Conservation (phyloP, 2,329 filamentous ascomycete species). For the Capronia americana region DNA sequence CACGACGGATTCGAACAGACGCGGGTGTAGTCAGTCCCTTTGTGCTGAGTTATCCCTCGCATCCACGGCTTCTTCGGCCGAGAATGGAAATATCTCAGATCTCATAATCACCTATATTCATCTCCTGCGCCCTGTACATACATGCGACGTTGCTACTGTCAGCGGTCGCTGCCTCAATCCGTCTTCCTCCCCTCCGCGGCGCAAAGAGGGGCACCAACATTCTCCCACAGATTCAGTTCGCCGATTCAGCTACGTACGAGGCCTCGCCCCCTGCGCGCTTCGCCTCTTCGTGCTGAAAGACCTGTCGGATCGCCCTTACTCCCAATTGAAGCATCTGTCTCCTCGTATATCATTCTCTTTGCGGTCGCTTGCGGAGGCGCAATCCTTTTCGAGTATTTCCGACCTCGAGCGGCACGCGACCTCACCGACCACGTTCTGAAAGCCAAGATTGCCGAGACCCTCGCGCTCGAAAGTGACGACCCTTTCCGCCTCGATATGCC, state of each 20-base stretch:
- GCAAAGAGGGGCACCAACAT: constrained; percentile 12
- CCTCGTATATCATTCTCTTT: constrained; percentile 33
- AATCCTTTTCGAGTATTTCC: constrained; percentile 30
- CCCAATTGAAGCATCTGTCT: constrained; percentile 29
- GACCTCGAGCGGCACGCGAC: constrained; percentile 25
- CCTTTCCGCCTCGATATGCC: constrained; percentile 38
- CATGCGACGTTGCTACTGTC: constrained; percentile 32
- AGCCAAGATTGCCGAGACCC: constrained; percentile 45
- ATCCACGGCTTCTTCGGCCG: constrained; percentile 18
- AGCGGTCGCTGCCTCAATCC: constrained; percentile 22
- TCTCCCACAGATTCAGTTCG: constrained; percentile 5
- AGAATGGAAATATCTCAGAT: constrained; percentile 12
- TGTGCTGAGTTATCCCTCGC: constrained; percentile 20
- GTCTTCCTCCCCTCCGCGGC: constrained; percentile 13
- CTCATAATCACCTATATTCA: constrained; percentile 13
- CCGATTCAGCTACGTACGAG: constrained; percentile 1
- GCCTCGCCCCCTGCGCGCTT: constrained; percentile 1
- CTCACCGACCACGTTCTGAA: constrained; percentile 34
- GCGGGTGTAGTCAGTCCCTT: constrained; percentile 12
- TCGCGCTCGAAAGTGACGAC: constrained; percentile 20
- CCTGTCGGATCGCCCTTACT: constrained; percentile 1
- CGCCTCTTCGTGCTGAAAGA: constrained; percentile 4
- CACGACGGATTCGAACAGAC: background rate
- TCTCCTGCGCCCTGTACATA: constrained; percentile 18
- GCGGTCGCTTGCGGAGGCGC: constrained; percentile 29